Percentiles rank a stretch among this genome's conserved stretches.
Evolutionary conservation across 2,329 filamentous ascomycete species (phyloP).

Genomic region (Aulographum hederae): DNA sequence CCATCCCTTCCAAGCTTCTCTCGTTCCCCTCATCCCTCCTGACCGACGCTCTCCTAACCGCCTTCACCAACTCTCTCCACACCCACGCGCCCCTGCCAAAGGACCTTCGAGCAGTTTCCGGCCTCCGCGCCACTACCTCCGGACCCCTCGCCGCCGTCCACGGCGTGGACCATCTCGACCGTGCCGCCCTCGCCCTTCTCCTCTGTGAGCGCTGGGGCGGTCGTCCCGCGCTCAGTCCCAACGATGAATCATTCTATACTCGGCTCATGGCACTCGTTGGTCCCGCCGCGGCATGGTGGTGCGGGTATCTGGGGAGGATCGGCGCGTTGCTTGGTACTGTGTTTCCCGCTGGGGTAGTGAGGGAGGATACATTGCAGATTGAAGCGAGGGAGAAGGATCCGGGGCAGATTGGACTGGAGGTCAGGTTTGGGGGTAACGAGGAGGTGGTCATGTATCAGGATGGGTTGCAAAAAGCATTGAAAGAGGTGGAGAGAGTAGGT

Average conservation of each 20-base stretch:
- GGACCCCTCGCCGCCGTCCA: slow-evolving; percentile 50
- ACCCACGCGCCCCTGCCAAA: slow-evolving; percentile 27
- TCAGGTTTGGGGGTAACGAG: slow-evolving; percentile 1
- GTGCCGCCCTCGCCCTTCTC: slow-evolving; percentile 53
- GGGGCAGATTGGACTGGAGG: neutral
- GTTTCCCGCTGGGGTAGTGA: slow-evolving; percentile 39
- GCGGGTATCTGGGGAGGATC: slow-evolving; percentile 42
- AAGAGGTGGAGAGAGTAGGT: slow-evolving; percentile 16
- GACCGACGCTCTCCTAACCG: slow-evolving; percentile 24
- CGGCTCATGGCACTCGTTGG: slow-evolving; percentile 36
- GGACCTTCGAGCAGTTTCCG: slow-evolving; percentile 34
- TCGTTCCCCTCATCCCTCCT: slow-evolving; percentile 19
- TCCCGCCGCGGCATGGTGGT: slow-evolving; percentile 43
- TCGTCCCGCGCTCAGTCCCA: slow-evolving; percentile 32
- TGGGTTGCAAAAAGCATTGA: slow-evolving; percentile 12
- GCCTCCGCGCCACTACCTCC: slow-evolving; percentile 53
- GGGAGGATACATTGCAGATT: slow-evolving; percentile 6
- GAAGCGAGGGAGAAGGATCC: slow-evolving; percentile 1
- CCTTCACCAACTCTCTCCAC: slow-evolving; percentile 42
- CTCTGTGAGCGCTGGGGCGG: slow-evolving; percentile 60
- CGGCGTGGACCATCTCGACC: slow-evolving; percentile 53
- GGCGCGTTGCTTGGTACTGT: slow-evolving; percentile 38
- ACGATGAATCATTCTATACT: slow-evolving; percentile 35
- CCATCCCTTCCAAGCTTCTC: neutral
- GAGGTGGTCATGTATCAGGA: slow-evolving; percentile 7